A percentile compares a stretch with the other conserved stretches of the same genome.
phyloP scores from a whole-genome alignment of 179 eudicot species.

The Silene vulgaris region DNA sequence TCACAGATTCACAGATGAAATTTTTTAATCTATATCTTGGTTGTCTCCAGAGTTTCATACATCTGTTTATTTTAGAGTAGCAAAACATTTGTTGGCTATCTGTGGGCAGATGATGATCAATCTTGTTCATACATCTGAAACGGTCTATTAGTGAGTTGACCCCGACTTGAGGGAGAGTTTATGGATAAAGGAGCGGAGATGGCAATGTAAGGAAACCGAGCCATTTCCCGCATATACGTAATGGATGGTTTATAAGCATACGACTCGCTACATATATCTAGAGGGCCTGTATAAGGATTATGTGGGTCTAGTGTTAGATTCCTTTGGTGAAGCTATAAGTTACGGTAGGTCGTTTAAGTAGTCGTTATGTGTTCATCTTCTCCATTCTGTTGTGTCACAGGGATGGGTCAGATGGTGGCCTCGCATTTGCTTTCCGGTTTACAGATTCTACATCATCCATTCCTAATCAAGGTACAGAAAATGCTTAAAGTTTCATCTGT shows the following conservation, averaged over 20 bases:
- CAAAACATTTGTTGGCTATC: not conserved
- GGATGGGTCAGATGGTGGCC: conserved; percentile 88
- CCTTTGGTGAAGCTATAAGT: not conserved
- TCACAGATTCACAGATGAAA: not conserved
- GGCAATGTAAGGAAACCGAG: not conserved
- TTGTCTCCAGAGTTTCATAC: not conserved
- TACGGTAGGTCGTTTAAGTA: not conserved
- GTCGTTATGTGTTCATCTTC: not conserved
- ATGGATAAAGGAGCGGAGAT: not conserved
- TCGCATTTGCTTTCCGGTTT: conserved; percentile 90
- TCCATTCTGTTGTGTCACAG: conserved; percentile 32
- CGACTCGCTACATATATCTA: not conserved
- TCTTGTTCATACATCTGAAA: not conserved
- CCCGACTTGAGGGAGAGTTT: not conserved
- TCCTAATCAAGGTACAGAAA: conserved; percentile 74
- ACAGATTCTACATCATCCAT: conserved; percentile 67
- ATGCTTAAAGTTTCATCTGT: conserved; percentile 7
- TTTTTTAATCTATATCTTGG: not conserved
- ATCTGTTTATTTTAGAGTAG: not conserved
- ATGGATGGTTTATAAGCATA: not conserved
- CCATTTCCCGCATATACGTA: not conserved
- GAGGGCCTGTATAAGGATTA: not conserved
- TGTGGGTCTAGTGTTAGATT: not conserved
- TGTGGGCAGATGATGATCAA: not conserved
- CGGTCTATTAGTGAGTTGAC: not conserved